A percentile compares a stretch with the other conserved stretches of the same genome.
These are phyloP conservation scores for Musa acuminata DNA, from an alignment of 176 grass and related monocot genomes.

Conservation along the genomic window DNA sequence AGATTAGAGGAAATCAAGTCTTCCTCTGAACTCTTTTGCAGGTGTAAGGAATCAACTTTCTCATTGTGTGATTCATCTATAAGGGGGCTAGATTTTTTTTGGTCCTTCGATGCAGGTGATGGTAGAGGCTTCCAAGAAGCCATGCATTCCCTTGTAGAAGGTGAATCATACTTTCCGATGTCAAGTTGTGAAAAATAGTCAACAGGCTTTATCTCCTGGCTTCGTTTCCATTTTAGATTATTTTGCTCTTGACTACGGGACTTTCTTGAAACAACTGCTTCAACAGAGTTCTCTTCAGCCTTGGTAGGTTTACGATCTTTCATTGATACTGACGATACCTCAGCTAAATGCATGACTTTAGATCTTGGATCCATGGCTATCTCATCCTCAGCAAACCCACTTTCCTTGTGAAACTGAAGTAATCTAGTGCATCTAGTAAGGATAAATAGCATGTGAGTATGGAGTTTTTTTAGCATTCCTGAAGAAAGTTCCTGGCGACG, in stretches of 20 bases:
- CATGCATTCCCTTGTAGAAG: constrained; percentile 50
- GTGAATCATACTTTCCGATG: constrained; percentile 42
- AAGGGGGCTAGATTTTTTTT: background rate
- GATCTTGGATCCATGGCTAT: constrained; percentile 20
- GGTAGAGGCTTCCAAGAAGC: constrained; percentile 86
- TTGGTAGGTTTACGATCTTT: constrained; percentile 22
- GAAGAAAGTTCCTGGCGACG: constrained; percentile 83
- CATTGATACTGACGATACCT: constrained; percentile 31
- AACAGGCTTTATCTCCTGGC: constrained; percentile 81
- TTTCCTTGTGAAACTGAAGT: constrained; percentile 97
- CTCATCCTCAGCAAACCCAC: constrained; percentile 82
- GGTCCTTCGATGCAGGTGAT: constrained; percentile 24
- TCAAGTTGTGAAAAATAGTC: constrained; percentile 39
- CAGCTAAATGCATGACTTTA: constrained; percentile 51
- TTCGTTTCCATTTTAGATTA: constrained; percentile 92
- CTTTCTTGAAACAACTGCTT: constrained; percentile 45
- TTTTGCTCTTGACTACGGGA: constrained; percentile 87
- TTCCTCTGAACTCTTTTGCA: constrained; percentile 32
- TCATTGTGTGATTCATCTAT: constrained; percentile 15
- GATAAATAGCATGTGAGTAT: constrained; percentile 95
- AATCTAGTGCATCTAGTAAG: constrained; percentile 24
- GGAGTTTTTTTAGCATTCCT: constrained; percentile 89
- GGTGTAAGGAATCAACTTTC: background rate
- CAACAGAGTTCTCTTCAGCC: constrained; percentile 34
- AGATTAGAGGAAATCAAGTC: constrained; percentile 25